Evolutionary conservation across 495 filamentous ascomycete genomes (phyloP), one percentile per base, ranked within the genome.

Genomic region (Hypoxylon cercidicola): DNA sequence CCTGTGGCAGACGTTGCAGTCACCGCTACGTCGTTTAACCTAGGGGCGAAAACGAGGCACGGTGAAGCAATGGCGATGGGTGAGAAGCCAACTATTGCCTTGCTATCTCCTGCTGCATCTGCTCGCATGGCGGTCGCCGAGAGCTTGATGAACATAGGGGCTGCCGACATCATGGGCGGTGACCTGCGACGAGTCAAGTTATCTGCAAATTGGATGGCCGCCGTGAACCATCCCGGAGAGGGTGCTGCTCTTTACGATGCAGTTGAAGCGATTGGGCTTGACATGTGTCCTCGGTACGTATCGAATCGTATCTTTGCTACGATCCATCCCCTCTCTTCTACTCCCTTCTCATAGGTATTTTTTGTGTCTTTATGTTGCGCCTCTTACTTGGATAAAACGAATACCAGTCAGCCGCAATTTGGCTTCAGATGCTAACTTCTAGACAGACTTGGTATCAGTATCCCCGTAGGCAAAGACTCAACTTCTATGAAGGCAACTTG

Each of bases 401-500:
- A n/a, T n/a, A 16, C 13, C 39, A 18, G 13, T 43, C 8, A n/a
- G 8, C 39, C 3, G 19, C 21, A 10, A 15, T 28, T 46, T 13
- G 10, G n/a, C 37, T 20, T 5, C 23, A 23, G 18, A 35, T 58
- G 44, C 18, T 67, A 54, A 67, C 25, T 0, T 21, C 2, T 11
- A 6, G 23, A 3, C 18, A 85, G 88, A 69, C 82, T 98, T 34
- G 92, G 92, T 16, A 87, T 98, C 66, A 91, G 89, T 55, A 97
- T 98, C 55, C 96, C 95, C 3, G 95, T 97, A 8, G 95, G 95
- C 49, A 97, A 98, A 78, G 95, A 99, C 74, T 97, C 94, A 4
- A 97, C 95, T 78, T 96, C 92, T 13, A 98, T 99, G 95, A 97
- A 97, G 81, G 93, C 95, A 78, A 90, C 91, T 56, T 99, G 95